A percentile compares a stretch with the other conserved stretches of the same genome.
Evolutionary conservation across 805 yeast species (phyloP).

Genomic region (Zygosaccharomyces gambellarensis): DNA sequence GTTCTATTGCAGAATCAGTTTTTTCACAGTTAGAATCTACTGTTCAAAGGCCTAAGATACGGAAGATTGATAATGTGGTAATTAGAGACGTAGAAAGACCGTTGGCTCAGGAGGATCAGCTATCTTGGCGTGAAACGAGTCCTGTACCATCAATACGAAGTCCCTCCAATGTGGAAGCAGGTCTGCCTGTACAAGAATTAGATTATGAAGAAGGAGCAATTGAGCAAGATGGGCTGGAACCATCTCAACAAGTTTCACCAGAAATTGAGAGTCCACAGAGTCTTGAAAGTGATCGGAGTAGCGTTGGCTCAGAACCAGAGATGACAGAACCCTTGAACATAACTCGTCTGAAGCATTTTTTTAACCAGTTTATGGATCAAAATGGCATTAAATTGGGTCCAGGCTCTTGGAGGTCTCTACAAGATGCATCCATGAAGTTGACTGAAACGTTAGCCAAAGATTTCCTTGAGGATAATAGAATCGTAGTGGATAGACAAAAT

Average conservation of each 20-base stretch:
- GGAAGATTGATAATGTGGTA: constrained; percentile 9
- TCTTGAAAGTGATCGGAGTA: neutral
- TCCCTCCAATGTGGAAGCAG: neutral
- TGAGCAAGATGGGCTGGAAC: neutral
- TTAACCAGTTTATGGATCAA: constrained; percentile 4
- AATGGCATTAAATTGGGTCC: constrained; percentile 9
- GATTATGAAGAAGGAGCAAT: neutral
- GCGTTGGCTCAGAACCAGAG: constrained; percentile 8
- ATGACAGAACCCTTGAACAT: constrained; percentile 8
- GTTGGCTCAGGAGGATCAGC: neutral
- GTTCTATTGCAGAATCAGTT: constrained; percentile 1
- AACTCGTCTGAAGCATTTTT: constrained; percentile 5
- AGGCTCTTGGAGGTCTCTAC: constrained; percentile 18
- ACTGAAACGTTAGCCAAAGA: constrained; percentile 6
- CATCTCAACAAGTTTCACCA: neutral
- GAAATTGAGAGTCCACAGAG: neutral
- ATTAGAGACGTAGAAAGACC: constrained; percentile 3
- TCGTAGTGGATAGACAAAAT: constrained; percentile 13
- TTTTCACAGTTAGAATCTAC: constrained; percentile 4
- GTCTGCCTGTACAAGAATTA: neutral
- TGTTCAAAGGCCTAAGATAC: constrained; percentile 4
- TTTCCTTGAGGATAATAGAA: constrained; percentile 9
- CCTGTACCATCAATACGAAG: neutral
- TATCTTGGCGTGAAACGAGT: neutral
- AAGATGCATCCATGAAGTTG: constrained; percentile 10